Evolutionary conservation across 1,284 basidiomycete species (phyloP), one percentile per base, ranked within the genome.

Genomic region (Irpex lacteus): DNA sequence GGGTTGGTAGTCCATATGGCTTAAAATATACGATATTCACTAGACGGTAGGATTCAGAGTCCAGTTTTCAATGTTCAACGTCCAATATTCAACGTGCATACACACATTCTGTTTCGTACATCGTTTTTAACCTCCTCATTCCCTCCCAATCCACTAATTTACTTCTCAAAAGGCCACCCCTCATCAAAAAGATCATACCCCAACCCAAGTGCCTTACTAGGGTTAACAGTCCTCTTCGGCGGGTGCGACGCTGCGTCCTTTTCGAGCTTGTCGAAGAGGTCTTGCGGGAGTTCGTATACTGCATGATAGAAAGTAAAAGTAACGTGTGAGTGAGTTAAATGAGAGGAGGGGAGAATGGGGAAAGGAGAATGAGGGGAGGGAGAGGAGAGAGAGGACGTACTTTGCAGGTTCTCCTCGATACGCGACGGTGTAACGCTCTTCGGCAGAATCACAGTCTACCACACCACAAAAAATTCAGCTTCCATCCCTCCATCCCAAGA

Each of bases 341-440:
- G 26, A 26, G 26, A 26, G 26, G 26, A 26, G 26, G 26, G 26
- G 26, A 26, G 26, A 26, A 26, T 26, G 21, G 21, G 21, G 21
- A 26, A 3, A 26, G 21, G 26, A 26, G 26, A 26, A 26, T 26
- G 26, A 26, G 26, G 26, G 26, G 26, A 3, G 26, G 26, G 4
- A 4, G 26, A 38, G 57, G 6, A 11, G 26, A 26, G 32, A 34
- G 5, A 5, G 32, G 32, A 72, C 79, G 63, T 65, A 86, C 86
- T 75, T 53, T 86, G 79, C 40, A 89, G 77, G 79, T 96, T 96
- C 71, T 90, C 86, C 60, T 81, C 77, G 64, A 95, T 84, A 32
- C 93, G 86, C 55, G 82, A 79, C 8, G 88, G 81, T 0, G 87
- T 92, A 36, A 94, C 93, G 66, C 85, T 92, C 82, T 93, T 94